Percentiles rank a stretch among this genome's conserved stretches.
Conservation (phyloP, 768 basidiomycete genomes). For the Termitomyces eurrhizus region DNA sequence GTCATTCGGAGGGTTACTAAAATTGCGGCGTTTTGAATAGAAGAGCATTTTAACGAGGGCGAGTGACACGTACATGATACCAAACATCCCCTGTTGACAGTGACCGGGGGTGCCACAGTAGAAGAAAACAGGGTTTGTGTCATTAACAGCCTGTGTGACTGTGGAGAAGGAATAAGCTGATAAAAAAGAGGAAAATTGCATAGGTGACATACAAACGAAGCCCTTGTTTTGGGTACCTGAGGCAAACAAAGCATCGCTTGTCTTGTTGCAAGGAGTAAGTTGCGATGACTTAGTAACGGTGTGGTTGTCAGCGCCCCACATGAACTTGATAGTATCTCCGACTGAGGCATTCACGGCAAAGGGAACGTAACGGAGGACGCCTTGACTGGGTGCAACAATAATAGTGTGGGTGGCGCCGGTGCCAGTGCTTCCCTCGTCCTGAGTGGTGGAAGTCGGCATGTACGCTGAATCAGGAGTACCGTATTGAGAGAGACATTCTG, state of each 20-base stretch:
- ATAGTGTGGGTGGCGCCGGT: conserved; percentile 67
- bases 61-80: conserved; percentile 49
- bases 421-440: conserved; percentile 32
- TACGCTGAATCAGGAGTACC: conserved; percentile 35
- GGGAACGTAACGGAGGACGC: conserved; percentile 72
- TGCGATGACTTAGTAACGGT: conserved; percentile 78
- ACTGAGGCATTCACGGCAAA: conserved; percentile 72
- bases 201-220: conserved; percentile 53
- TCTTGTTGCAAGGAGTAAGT: conserved; percentile 71
- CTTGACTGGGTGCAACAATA: conserved; percentile 73
- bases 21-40: neutral
- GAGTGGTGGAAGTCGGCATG: conserved; percentile 30
- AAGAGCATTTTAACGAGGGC: neutral
- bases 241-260: conserved; percentile 51
- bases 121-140: conserved; percentile 70
- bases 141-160: conserved; percentile 71
- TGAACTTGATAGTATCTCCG: conserved; percentile 73
- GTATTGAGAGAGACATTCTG: conserved; percentile 67
- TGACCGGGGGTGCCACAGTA: conserved; percentile 69
- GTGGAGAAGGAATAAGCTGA: conserved; percentile 16
- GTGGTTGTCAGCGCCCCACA: conserved; percentile 78
- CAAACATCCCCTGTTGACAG: conserved; percentile 85
- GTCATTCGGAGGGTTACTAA: conserved; percentile 55
- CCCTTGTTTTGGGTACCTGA: conserved; percentile 60
- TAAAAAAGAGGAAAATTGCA: neutral